Evolutionary conservation across 352 stramenopile species (phyloP), one percentile per base, ranked within the genome.

Genomic region (Phytophthora litchii): DNA sequence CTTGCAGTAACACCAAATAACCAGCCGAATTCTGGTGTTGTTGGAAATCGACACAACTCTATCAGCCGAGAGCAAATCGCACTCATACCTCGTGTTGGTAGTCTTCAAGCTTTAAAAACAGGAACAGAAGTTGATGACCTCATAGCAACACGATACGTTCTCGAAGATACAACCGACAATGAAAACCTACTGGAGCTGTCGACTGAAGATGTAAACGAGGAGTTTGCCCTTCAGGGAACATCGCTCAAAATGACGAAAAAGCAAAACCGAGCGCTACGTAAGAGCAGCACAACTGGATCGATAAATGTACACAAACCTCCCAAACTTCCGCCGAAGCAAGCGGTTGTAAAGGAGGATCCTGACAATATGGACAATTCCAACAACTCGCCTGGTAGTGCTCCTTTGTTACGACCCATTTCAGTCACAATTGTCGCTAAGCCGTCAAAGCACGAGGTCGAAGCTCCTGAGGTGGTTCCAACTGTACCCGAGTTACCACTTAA

Each of bases 371-470:
- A 50, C 21, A 17, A 35, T 38, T 17, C 23, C 12, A 20, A 45
- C 16, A 27, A 45, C 7, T 41, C 38, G 0, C 31, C 40, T 6
- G 53, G 27, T 23, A 52, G 16, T 12, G 13, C 23, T 27, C 38
- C 31, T 32, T 36, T 40, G 14, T 41, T 48, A 11, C 35, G 40
- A 27, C 36, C 43, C n/a, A 72, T 72, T 48, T 53, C 37, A 14
- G 57, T 72, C 16, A 60, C 25, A 0, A 51, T 72, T 14, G 41
- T 60, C 17, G 57, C 57, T 1, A 67, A 72, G 25, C 29, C 34
- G 34, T 16, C 20, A 16, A 54, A 56, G 2, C 43, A 20, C 16
- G 40, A 72, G 13, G 43, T 20, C 3, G 36, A 60, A 31, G 32
- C 21, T 4, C 1, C 14, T 11, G 37, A 59, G 9, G 7, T 40